Evolutionary conservation across 2,329 filamentous ascomycete genomes (phyloP), one percentile per base, ranked within the genome.

Genomic region (Talaromyces sp.): DNA sequence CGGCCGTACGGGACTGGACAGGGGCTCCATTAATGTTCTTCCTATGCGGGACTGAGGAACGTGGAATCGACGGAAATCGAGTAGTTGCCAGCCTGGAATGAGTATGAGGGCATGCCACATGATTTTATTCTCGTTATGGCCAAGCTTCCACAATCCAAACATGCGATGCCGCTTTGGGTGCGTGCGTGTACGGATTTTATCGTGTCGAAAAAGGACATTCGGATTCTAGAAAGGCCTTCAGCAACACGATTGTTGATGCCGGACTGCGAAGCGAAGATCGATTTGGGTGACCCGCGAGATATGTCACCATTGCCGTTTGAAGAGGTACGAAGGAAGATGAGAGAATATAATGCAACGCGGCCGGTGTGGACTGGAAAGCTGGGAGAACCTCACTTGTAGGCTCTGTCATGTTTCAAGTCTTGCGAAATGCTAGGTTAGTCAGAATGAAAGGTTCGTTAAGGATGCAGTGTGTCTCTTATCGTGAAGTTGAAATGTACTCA

Each of bases 21-120:
- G 62, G 62, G 5, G 62, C 62, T n/a, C 62, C 62, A 19, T 54
- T 54, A 38, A 64, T 59, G 62, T 64, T 40, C n/a, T 64, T 64
- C 49, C 1, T 36, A 27, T 64, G 62, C n/a, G 62, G 62, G 27
- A 59, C 17, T 43, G 62, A 64, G 45, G 54, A 59, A 11, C 62
- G 62, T 13, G 62, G 62, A 5, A 47, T 59, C 25, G 62, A 64
- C 36, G 54, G 62, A n/a, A 64, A 64, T 51, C 62, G 62, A 19
- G 43, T 43, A 8, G 54, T 64, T n/a, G 62, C 53, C 1, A 64
- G 62, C 54, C 22, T 64, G 62, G 62, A 59, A 64, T 43, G 62
- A 64, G 13, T 59, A 64, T 19, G 62, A 59, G 34, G 54, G 54
- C 54, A 64, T 64, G 62, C 54, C 40, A 15, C 62, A 64, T 64